Evolutionary conservation across 1,139 yeast genomes (phyloP).

Genomic region (Waltiozyma sp.): DNA sequence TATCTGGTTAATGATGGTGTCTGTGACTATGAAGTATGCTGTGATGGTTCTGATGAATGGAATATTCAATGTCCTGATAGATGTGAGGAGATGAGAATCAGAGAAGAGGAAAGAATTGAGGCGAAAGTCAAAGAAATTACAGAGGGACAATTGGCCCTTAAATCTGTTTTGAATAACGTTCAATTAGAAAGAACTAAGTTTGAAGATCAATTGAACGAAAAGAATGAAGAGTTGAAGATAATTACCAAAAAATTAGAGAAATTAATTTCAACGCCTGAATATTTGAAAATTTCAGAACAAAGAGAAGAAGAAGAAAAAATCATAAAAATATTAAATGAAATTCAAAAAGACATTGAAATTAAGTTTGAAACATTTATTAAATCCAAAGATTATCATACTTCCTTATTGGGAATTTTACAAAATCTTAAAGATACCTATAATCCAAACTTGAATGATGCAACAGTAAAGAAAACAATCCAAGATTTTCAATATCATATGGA

Average conservation of each 20-base stretch:
- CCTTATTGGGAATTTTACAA: conserved; percentile 18
- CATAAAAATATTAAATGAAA: conserved; percentile 3
- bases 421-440: conserved; percentile 21
- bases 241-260: conserved; percentile 1
- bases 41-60: conserved; percentile 90
- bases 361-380: conserved; percentile 15
- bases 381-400: conserved; percentile 16
- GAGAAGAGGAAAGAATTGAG: conserved; percentile 23
- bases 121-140: conserved; percentile 13
- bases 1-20: conserved; percentile 77
- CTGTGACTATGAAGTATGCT: conserved; percentile 83
- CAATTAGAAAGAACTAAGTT: conserved; percentile 17
- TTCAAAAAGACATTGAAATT: conserved; percentile 10
- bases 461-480: conserved; percentile 23
- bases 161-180: conserved; percentile 19
- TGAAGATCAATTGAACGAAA: background rate
- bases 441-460: conserved; percentile 24
- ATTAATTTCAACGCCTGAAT: too few relatives aligned
- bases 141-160: conserved; percentile 11
- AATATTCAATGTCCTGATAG: conserved; percentile 41
- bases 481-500: conserved; percentile 10
- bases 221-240: conserved; percentile 10
- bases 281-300: background rate
- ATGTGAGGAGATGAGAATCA: conserved; percentile 40
- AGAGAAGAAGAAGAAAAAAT: background rate